Conservation (phyloP, 164 flowering plant genomes). For the Liriodendron chinense region DNA sequence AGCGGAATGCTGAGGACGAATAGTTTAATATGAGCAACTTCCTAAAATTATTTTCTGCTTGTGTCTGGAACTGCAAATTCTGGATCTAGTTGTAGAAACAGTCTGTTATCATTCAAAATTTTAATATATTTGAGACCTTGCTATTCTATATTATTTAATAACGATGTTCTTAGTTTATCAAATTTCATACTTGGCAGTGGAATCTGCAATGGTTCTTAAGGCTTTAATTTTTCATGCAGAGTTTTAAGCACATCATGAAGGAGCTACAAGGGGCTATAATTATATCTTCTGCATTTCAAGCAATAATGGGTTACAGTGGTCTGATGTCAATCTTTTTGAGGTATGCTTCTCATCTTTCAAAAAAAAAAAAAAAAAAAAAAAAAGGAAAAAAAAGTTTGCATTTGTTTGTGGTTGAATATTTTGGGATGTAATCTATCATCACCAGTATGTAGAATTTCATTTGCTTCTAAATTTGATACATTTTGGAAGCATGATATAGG, state of each 20-base stretch:
- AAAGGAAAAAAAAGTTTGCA: too few relatives aligned
- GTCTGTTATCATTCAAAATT: not conserved
- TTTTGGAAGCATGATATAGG: not conserved
- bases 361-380: too few relatives aligned
- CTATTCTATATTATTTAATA: not conserved
- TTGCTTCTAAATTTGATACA: not conserved
- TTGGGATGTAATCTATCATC: not conserved
- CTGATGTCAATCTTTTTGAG: conserved; percentile 75
- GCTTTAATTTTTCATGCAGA: conserved; percentile 41
- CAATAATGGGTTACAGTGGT: conserved; percentile 88
- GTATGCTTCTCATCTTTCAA: conserved; percentile 33
- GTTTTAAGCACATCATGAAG: conserved; percentile 91
- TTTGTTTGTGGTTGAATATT: not conserved
- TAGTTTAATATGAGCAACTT: not conserved
- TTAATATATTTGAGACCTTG: not conserved
- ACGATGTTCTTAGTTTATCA: not conserved
- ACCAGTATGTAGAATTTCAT: not conserved
- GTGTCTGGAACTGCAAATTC: not conserved
- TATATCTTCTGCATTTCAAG: conserved; percentile 84
- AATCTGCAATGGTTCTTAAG: not conserved
- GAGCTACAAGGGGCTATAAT: conserved; percentile 93
- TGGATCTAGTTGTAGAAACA: not conserved
- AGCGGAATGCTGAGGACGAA: too few relatives aligned
- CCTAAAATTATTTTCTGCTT: not conserved
- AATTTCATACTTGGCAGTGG: not conserved